phyloP scores from a whole-genome alignment of 1,284 basidiomycete species.

The Erythrobasidium hasegawianum region DNA sequence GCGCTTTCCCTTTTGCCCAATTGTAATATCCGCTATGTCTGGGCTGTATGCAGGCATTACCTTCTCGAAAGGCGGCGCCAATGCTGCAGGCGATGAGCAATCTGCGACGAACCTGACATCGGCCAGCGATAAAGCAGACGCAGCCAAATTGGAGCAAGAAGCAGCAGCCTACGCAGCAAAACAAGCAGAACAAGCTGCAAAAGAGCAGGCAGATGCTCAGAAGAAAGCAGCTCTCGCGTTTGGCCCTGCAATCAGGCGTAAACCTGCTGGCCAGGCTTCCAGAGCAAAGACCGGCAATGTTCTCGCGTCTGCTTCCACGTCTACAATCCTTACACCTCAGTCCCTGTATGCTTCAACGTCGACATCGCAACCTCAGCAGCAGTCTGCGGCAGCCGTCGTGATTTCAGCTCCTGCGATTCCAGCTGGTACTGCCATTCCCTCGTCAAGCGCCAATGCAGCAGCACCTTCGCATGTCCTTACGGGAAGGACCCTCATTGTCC shows the following conservation, averaged over 20 bases:
- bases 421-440: slow-evolving; percentile 11
- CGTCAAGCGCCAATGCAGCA: neutral
- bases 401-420: slow-evolving; percentile 35
- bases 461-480: neutral
- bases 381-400: slow-evolving; percentile 27
- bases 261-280: slow-evolving; percentile 30
- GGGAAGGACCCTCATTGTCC: slow-evolving; percentile 33
- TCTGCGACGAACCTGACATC: neutral
- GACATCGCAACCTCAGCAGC: slow-evolving; percentile 14
- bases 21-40: slow-evolving; percentile 4
- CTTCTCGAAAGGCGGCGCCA: slow-evolving; percentile 11
- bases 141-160: slow-evolving; percentile 5
- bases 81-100: neutral
- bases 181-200: slow-evolving; percentile 21
- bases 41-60: slow-evolving; percentile 33
- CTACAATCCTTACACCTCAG: neutral
- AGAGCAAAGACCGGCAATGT: slow-evolving; percentile 12
- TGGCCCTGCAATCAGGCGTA: slow-evolving; percentile 39
- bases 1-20: neutral
- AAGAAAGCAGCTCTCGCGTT: slow-evolving; percentile 40
- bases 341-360: neutral
- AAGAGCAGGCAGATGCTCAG: slow-evolving; percentile 13
- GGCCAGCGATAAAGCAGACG: slow-evolving; percentile 5
- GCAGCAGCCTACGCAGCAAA: slow-evolving; percentile 25
- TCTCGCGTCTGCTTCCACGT: slow-evolving; percentile 7